These are phyloP conservation scores for Aspergillus novoparasiticus DNA, from an alignment of 2,329 filamentous ascomycete genomes.

Conservation along the genomic window DNA sequence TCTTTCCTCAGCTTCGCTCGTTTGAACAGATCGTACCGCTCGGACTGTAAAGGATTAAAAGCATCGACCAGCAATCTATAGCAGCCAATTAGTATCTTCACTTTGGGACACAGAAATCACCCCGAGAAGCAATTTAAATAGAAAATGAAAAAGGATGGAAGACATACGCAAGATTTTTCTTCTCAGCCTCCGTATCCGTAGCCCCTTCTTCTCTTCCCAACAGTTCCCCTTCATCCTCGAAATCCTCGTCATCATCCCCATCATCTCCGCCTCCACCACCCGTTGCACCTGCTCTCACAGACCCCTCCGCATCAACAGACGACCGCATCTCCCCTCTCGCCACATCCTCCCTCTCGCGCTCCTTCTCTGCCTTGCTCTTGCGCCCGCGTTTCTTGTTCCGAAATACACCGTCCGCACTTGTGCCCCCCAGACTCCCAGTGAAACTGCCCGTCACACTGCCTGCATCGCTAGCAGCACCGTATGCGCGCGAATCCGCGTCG, in stretches of 20 bases:
- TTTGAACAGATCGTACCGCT: conserved; percentile 53
- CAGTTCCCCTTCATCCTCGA: conserved; percentile 50
- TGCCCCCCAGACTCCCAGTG: conserved; percentile 44
- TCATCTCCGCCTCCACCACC: conserved; percentile 51
- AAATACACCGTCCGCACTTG: conserved; percentile 39
- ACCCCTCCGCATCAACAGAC: conserved; percentile 38
- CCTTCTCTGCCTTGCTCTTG: conserved; percentile 43
- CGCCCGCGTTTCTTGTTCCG: conserved; percentile 39
- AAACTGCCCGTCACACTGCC: conserved; percentile 47
- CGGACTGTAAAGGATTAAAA: conserved; percentile 51
- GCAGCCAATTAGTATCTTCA: background rate
- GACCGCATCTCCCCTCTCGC: conserved; percentile 31
- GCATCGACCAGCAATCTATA: conserved; percentile 48
- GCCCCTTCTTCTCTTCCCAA: conserved; percentile 47
- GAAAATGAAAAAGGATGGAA: conserved; percentile 12
- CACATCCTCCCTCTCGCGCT: conserved; percentile 37
- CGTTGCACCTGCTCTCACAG: conserved; percentile 29
- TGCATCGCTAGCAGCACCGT: conserved; percentile 39
- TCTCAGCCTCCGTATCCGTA: conserved; percentile 54
- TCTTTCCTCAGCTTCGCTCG: conserved; percentile 54
- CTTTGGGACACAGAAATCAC: conserved; percentile 10
- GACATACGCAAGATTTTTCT: conserved; percentile 53
- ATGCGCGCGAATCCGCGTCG: conserved; percentile 33
- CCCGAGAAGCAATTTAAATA: background rate
- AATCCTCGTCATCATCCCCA: conserved; percentile 54